phyloP scores from a whole-genome alignment of 2,329 filamentous ascomycete species.

The Canariomyces notabilis region DNA sequence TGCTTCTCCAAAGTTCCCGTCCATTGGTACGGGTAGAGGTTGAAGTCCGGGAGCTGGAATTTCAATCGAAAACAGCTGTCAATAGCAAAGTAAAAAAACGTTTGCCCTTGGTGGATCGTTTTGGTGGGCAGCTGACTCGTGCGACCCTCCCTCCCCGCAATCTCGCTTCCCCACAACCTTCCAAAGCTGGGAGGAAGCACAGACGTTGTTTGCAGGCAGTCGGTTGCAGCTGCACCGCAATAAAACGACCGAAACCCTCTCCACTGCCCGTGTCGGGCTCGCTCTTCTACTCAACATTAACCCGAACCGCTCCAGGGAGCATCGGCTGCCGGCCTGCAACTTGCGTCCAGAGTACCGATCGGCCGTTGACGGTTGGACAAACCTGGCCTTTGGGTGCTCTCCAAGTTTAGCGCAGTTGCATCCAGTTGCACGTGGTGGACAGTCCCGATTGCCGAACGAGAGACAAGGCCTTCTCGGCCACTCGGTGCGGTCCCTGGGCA shows the following conservation, averaged over 20 bases:
- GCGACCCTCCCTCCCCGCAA: conserved; percentile 1
- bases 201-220: neutral
- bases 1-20: no score
- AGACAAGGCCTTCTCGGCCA: no score
- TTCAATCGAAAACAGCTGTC: no score
- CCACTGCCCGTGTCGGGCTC: conserved; percentile 19
- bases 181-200: neutral
- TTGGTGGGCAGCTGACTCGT: conserved; percentile 1
- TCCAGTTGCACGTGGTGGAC: conserved; percentile 1
- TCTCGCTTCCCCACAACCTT: conserved; percentile 14
- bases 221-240: conserved; percentile 9
- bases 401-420: no score
- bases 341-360: no score
- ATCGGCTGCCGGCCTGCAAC: conserved; percentile 1
- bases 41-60: no score
- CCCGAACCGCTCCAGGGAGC: conserved; percentile 26
- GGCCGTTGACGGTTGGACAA: neutral
- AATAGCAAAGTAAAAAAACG: no score
- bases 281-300: conserved; percentile 42
- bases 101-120: no score
- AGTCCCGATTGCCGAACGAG: conserved; percentile 4
- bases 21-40: no score
- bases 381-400: no score
- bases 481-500: no score
- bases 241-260: conserved; percentile 18